Evolutionary conservation across 2,329 filamentous ascomycete species (phyloP), one percentile per base, ranked within the genome.

Genomic region (Bipolaris cookei): DNA sequence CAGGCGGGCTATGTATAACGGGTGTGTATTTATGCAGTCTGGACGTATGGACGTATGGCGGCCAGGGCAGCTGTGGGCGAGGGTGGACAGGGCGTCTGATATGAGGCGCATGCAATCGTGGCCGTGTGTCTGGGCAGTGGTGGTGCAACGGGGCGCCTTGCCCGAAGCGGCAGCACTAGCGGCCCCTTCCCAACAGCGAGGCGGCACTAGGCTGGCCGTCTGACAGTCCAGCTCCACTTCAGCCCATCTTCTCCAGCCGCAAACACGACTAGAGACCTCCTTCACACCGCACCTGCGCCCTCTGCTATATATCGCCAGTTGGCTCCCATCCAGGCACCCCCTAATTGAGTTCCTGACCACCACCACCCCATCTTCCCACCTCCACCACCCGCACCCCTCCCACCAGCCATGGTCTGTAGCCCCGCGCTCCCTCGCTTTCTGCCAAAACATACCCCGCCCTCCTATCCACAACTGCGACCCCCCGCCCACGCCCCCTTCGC

Each of bases 321-420:
- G 51, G 37, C 53, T 53, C 49, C 51, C 23, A 42, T 42, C 39
- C 39, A 42, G 20, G 16, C 58, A 20, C 37, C 30, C 7, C 8
- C n/a, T 23, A 42, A 43, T 49, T 30, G 28, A 30, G 28, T 30
- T 30, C n/a, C 23, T 49, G 32, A n/a, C 43, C 18, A 37, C 49
- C 49, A 38, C 3, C 46, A 39, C 13, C 21, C 28, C 13, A 11
- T 20, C 50, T 7, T 32, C 42, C 34, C 16, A 11, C 32, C 28
- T 42, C 23, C 28, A 47, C 39, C 39, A 30, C 10, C 38, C 21
- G 54, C 58, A 23, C 52, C 54, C 44, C 59, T 18, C 49, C 57
- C 58, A 73, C 50, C 63, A 68, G 61, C 60, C 67, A 77, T 77
- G 76, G 75, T 78, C 69, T 66, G 74, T 76, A 52, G 57, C 67